Base-by-base conservation (phyloP, 148 eudicot species). In the Polygonum maritimum region DNA sequence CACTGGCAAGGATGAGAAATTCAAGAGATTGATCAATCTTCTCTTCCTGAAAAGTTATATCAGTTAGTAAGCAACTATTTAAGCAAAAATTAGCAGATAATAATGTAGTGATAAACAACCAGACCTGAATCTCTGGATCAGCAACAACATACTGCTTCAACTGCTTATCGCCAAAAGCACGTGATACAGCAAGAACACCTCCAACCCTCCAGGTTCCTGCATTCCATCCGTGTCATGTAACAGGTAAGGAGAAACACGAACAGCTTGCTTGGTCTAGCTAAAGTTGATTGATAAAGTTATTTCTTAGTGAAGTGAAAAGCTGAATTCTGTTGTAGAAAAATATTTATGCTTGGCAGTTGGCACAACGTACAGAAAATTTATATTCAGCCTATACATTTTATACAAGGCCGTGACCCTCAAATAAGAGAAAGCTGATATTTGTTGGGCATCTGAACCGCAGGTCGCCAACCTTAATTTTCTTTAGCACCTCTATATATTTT, bases 181-280 rank as follows among this genome's bases (percentile, higher is more conserved):
- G 98, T 71, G 98, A 94, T 76, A 94, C 98, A 79, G 98, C 98
- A 80, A 94, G 96, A 70, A 94, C 98, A 15, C 98, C 98, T 80
- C 98, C 98, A 81, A 94, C 98, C 84, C 98, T 90, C 98, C 98
- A 94, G 76, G 98, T 94, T 82, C 98, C 98, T 89, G 73, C 52
- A 22, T 6, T 69, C 54, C n/a, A 63, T 45, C 51, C 45, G n/a
- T 21, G 36, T 69, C 60, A 69, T 2, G 21, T 12, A 58, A 19
- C 3, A 58, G 1, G 69, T 26, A 67, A 76, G 26, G 33, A 76
- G 14, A 39, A 2, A 36, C 4, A 7, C 35, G 3, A n/a, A 65
- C 47, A 44, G 47, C 40, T 40, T n/a, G 63, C 48, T 26, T 71
- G 74, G 15, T 71, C 16, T 3, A 40, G 52, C 52, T 38, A n/a